Conservation (phyloP, 2,329 filamentous ascomycete species). For the Coleophoma crateriformis region DNA sequence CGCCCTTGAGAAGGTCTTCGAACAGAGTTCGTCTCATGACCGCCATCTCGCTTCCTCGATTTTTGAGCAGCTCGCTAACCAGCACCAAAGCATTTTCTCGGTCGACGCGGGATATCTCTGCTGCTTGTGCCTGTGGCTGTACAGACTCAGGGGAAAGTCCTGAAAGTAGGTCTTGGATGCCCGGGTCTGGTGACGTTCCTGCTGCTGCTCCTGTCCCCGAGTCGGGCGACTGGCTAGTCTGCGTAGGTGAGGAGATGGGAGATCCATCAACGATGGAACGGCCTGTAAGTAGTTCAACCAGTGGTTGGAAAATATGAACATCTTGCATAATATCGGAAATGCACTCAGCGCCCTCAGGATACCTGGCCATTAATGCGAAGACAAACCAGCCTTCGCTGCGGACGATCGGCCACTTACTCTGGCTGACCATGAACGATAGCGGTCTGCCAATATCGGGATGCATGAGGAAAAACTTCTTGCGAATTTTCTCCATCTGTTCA, state of each 20-base stretch:
- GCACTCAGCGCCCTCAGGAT: slow-evolving; percentile 40
- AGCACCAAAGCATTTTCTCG: slow-evolving; percentile 57
- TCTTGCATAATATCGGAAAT: slow-evolving; percentile 38
- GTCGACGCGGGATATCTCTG: slow-evolving; percentile 44
- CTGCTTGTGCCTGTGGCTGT: slow-evolving; percentile 21
- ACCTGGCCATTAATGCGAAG: slow-evolving; percentile 53
- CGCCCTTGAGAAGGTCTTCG: slow-evolving; percentile 42
- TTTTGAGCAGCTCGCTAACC: slow-evolving; percentile 47
- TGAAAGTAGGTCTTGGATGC: slow-evolving; percentile 2
- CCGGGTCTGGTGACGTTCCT: not conserved
- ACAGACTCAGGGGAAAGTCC: slow-evolving; percentile 9
- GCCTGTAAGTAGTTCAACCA: slow-evolving; percentile 45
- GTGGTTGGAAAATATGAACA: slow-evolving; percentile 34
- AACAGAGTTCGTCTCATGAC: slow-evolving; percentile 34
- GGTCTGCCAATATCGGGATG: slow-evolving; percentile 26
- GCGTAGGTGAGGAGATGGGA: slow-evolving; percentile 1
- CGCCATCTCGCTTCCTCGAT: slow-evolving; percentile 34
- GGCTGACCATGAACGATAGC: slow-evolving; percentile 47
- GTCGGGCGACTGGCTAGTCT: not conserved
- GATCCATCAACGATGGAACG: slow-evolving; percentile 23
- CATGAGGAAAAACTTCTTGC: slow-evolving; percentile 22
- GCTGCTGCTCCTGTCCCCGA: not conserved
- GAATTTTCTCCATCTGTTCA: slow-evolving; percentile 28
- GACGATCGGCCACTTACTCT: slow-evolving; percentile 52
- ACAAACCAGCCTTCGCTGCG: slow-evolving; percentile 58